Evolutionary conservation across 148 eudicot species (phyloP), one percentile per base, ranked within the genome.

Genomic region (Fagopyrum esculentum): DNA sequence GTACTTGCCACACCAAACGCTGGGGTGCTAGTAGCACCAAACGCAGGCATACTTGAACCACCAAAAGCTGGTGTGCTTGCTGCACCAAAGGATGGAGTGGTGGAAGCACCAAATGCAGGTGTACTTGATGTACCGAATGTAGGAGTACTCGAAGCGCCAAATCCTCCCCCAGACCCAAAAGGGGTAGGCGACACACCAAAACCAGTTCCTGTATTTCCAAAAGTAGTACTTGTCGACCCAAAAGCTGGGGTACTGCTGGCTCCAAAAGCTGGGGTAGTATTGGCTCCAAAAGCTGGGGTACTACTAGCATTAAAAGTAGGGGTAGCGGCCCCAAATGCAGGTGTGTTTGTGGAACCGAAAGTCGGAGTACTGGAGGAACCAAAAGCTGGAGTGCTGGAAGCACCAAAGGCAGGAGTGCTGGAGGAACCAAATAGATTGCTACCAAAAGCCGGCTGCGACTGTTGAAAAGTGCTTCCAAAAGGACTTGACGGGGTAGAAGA

Each of bases 381-480:
- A 77, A 88, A 88, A 10, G 85, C 83, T 61, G 87, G 84, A 46
- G 81, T 74, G 76, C 80, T 74, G 26, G 88, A 43, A 12, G 85
- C 45, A 47, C 91, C 91, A 81, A 90, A 91, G 15, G 73, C 87
- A 7, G 96, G 76, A 60, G 87, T 85, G 78, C 70, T 80, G 49
- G 97, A 78, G 52, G 94, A 85, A 45, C 94, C 92, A 83, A 93
- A 91, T 43, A 81, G 50, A 83, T 75, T 88, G 82, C 85, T 91
- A n/a, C 98, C 95, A 82, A 92, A 92, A 2, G 96, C 86, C n/a
- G 99, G 92, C 79, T 95, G 99, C 50, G 96, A 86, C 81, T 90
- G 97, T 79, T 86, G 97, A 81, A 86, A 85, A 72, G 96, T 83
- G 80, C 91, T 82, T 71, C 99, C 99, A 79, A 90, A 92, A 26